Evolutionary conservation across 73 alveolate species (phyloP), one percentile per base, ranked within the genome.

Genomic region (Symbiodinium pilosum): DNA sequence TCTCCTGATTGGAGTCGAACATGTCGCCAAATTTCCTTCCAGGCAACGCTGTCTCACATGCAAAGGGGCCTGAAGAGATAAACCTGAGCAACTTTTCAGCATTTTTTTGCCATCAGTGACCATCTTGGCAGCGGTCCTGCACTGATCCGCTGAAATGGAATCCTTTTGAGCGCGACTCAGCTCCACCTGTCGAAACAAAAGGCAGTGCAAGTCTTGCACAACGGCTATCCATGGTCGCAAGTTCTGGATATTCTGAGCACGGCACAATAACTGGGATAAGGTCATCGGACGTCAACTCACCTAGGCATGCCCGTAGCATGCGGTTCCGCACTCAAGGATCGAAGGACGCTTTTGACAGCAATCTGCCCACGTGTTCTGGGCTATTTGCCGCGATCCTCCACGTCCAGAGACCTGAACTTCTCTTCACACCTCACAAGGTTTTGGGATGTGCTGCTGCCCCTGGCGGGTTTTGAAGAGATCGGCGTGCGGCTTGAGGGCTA

Each of bases 21-120:
- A 88, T 88, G 86, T 88, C 95, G 16, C 87, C 95, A n/a, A 88
- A 88, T 47, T 88, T 88, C 95, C 95, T 88, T 84, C 52, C 84
- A 3, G 42, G 1, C 21, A 28, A 14, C 59, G 14, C n/a, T n/a
- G n/a, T n/a, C n/a, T n/a, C n/a, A n/a, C n/a, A n/a, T n/a, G n/a
- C n/a, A n/a, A n/a, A n/a, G n/a, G n/a, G n/a, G n/a, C n/a, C 34
- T 81, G 54, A 36, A 71, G 41, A 4, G 21, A 2, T 69, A 12
- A 14, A 18, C 9, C 24, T 28, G n/a, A 14, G 42, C 42, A 26
- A 0, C 36, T 5, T 5, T 18, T n/a, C n/a, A n/a, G n/a, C n/a
- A n/a, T n/a, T n/a, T n/a, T n/a, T n/a, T n/a, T n/a, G n/a, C n/a
- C n/a, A n/a, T n/a, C n/a, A n/a, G n/a, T n/a, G n/a, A n/a, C n/a